phyloP scores from a whole-genome alignment of 106 monocot species.

The Iris macrosiphon region DNA sequence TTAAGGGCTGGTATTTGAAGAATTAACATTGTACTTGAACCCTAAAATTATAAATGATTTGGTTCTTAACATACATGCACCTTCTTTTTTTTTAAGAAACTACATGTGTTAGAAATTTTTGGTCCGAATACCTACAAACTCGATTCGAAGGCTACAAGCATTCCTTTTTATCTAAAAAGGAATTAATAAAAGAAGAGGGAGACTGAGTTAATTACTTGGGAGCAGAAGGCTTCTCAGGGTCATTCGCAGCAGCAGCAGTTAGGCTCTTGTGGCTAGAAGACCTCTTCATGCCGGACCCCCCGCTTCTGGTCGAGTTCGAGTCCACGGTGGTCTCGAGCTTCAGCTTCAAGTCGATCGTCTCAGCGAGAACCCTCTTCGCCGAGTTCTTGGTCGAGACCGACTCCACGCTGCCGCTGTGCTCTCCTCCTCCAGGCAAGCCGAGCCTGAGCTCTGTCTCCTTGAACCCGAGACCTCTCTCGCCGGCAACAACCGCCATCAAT shows the following conservation, averaged over 20 bases:
- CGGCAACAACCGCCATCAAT: background rate
- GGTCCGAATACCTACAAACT: no score
- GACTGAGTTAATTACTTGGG: slow-evolving; percentile 44
- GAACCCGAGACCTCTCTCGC: slow-evolving; percentile 10
- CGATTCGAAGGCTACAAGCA: no score
- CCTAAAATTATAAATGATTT: no score
- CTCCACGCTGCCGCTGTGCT: background rate
- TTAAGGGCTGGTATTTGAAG: no score
- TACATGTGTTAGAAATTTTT: no score
- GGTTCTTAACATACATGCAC: no score
- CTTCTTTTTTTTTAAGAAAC: no score
- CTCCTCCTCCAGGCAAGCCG: slow-evolving; percentile 48
- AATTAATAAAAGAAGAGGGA: background rate
- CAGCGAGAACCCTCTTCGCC: slow-evolving; percentile 47
- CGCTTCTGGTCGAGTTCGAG: no score
- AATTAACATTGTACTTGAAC: no score
- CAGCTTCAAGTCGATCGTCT: slow-evolving; percentile 65
- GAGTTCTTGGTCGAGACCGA: slow-evolving; percentile 17
- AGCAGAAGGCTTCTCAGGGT: slow-evolving; percentile 53
- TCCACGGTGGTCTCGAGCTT: slow-evolving; percentile 32
- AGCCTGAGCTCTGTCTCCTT: slow-evolving; percentile 81
- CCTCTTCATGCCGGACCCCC: no score
- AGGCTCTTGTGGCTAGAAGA: slow-evolving; percentile 19
- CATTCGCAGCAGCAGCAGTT: background rate
- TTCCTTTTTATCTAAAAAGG: no score